phyloP scores from a whole-genome alignment of 1,139 yeast species.

The Kurtzmaniella quercitrusa region DNA sequence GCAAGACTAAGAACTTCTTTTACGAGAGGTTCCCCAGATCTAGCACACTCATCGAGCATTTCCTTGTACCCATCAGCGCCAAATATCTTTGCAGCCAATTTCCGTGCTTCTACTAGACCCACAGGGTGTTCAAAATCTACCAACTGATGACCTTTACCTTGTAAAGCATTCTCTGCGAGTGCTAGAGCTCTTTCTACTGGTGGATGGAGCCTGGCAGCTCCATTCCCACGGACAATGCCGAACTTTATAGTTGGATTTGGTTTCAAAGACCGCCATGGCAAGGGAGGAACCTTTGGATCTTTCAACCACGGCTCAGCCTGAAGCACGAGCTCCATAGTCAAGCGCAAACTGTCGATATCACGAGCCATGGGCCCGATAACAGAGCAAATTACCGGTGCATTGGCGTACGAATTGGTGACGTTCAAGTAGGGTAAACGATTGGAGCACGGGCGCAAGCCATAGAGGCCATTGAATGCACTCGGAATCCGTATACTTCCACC shows the following conservation, averaged over 20 bases:
- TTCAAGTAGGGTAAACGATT: constrained; percentile 11
- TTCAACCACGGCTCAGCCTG: constrained; percentile 14
- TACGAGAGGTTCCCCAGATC: constrained; percentile 15
- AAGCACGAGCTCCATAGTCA: constrained; percentile 14
- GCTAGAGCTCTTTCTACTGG: constrained; percentile 15
- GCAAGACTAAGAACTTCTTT: constrained; percentile 1
- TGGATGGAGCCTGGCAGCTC: constrained; percentile 13
- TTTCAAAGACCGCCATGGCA: constrained; percentile 11
- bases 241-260: constrained; percentile 10
- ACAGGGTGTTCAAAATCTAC: constrained; percentile 12
- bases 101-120: constrained; percentile 6
- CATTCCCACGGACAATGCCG: constrained; percentile 13
- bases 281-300: constrained; percentile 15
- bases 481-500: constrained; percentile 20
- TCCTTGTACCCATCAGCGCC: constrained; percentile 15
- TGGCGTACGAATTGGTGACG: constrained; percentile 9
- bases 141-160: constrained; percentile 14
- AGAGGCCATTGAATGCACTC: constrained; percentile 13
- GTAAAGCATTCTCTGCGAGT: constrained; percentile 9
- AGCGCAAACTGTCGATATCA: constrained; percentile 23
- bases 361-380: constrained; percentile 31
- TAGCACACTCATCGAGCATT: constrained; percentile 11
- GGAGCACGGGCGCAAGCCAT: constrained; percentile 14
- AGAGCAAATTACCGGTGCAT: constrained; percentile 16
- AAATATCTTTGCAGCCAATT: constrained; percentile 9